Evolutionary conservation across 2,329 filamentous ascomycete species (phyloP), one percentile per base, ranked within the genome.

Genomic region (Clonostachys rosea): DNA sequence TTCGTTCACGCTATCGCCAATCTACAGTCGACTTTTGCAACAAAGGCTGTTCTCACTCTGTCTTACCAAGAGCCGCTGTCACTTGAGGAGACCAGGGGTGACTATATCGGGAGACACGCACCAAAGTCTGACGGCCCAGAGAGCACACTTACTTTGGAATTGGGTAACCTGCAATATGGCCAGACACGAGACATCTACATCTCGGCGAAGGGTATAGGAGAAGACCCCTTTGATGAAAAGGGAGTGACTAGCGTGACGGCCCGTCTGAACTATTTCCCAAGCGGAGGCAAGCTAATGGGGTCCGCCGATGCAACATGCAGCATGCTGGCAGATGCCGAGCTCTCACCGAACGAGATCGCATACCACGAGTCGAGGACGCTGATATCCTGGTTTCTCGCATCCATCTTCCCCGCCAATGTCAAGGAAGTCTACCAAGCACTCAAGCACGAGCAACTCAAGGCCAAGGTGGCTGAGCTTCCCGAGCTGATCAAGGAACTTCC

Each of bases 1-100:
- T 83, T 84, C 50, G 70, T 83, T 4, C 78, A 84, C 54, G 78
- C 81, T 3, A 70, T 83, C 3, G 80, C 81, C 16, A 82, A 84
- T 52, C 58, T 84, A 3, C 80, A 81, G 54, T 71, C 75, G 3
- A 84, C 80, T 0, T 82, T 73, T 50, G 79, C 79, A 3, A 74
- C 66, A 5, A 63, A 67, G 1, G 74, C 73, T 4, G 61, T 54
- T 0, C 58, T 84, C 3, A 61, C 59, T 3, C 49, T 83, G 17
- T 62, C 54, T 0, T 74, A 71, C 43, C 61, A 69, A 0, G 48
- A 54, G 3, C 51, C 54, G 0, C 45, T 79, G 5, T 47, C 60
- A 3, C 49, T 81, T 0, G 51, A 65, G 20, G 64, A 73, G 43
- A 67, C 65, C 0, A 65, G 62, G 7, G 74, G 71, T 1, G 54